A percentile compares a stretch with the other conserved stretches of the same genome.
These are phyloP conservation scores for Entrophospora sp. DNA, from an alignment of 192 early-diverging fungal genomes.

Conservation along the genomic window DNA sequence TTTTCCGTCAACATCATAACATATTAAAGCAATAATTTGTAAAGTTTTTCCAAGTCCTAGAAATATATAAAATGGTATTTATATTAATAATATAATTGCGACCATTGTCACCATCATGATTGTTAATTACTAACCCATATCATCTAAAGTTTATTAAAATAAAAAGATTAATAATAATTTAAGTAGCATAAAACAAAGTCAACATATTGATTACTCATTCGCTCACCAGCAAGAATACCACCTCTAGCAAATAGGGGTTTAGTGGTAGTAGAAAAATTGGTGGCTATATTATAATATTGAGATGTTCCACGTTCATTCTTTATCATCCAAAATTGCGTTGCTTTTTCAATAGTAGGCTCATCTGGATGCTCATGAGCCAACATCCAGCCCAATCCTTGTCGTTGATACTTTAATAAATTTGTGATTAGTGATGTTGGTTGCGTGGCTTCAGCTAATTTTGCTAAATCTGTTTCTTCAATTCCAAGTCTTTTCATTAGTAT, in stretches of 20 bases:
- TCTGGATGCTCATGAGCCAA: slow-evolving; percentile 54
- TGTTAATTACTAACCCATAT: too few relatives aligned
- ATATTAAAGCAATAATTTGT: slow-evolving; percentile 57
- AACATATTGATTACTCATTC: too few relatives aligned
- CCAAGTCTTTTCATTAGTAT: neutral
- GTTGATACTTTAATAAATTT: slow-evolving; percentile 81
- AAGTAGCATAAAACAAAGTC: too few relatives aligned
- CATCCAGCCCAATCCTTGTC: slow-evolving; percentile 82
- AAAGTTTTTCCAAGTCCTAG: slow-evolving; percentile 70
- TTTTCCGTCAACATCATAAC: slow-evolving; percentile 18
- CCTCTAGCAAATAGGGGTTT: slow-evolving; percentile 22
- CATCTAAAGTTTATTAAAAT: too few relatives aligned
- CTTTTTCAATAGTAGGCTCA: neutral
- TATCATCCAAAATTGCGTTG: neutral
- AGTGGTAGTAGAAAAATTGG: neutral
- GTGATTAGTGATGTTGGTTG: slow-evolving; percentile 66
- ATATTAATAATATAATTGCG: too few relatives aligned
- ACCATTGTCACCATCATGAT: too few relatives aligned
- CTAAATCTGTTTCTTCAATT: neutral
- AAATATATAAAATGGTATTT: too few relatives aligned
- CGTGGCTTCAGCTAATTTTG: slow-evolving; percentile 40
- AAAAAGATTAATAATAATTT: too few relatives aligned
- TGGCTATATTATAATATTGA: neutral
- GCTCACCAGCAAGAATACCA: slow-evolving; percentile 53
- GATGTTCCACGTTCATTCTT: neutral